Base-by-base conservation (phyloP, 495 filamentous ascomycete species). In the Wilcoxina mikolae region DNA sequence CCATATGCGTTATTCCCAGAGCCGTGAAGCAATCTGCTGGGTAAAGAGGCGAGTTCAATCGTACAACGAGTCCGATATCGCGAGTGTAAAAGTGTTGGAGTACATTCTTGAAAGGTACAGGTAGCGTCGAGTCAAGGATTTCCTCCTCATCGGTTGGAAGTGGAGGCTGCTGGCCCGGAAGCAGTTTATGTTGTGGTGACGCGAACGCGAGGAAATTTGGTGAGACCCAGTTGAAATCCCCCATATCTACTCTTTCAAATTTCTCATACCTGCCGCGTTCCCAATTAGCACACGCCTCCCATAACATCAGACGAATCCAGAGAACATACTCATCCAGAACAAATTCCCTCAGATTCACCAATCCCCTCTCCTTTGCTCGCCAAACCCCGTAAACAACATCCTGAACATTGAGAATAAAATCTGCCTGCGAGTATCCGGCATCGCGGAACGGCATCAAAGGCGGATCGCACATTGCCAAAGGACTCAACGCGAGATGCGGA, bases 211-310 rank as follows among this genome's bases (percentile, higher is more conserved):
- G 78, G 70, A 99, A 99, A 56, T 85, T 73, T 12, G 88, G 88
- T 10, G 88, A 93, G 44, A 99, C 75, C 91, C 91, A 99, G 74
- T 99, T 99, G 82, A 99, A 99, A 69, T 99, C 91, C 54, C 91
- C 91, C 74, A 95, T 88, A 61, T 99, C 93, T 2, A 96, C 91
- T 51, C 91, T 77, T 69, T 99, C 91, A 58, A 78, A 99, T 64
- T 78, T 82, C 70, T 99, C 91, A 64, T 99, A 87, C 39, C 81
- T 85, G 51, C 15, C 10, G 23, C 2, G 11, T 18, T 24, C n/a
- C 11, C 23, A 29, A 25, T 49, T 29, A 43, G 39, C 39, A 43
- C 39, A 12, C 39, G 39, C 7, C 24, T 2, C 3, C 29, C 39
- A n/a, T 25, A 11, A 9, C 10, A 5, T 10, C 0, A 43, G 56